A percentile compares a stretch with the other conserved stretches of the same genome.
Evolutionary conservation across 2,329 filamentous ascomycete species (phyloP).

Genomic region (Podosphaera fusca): DNA sequence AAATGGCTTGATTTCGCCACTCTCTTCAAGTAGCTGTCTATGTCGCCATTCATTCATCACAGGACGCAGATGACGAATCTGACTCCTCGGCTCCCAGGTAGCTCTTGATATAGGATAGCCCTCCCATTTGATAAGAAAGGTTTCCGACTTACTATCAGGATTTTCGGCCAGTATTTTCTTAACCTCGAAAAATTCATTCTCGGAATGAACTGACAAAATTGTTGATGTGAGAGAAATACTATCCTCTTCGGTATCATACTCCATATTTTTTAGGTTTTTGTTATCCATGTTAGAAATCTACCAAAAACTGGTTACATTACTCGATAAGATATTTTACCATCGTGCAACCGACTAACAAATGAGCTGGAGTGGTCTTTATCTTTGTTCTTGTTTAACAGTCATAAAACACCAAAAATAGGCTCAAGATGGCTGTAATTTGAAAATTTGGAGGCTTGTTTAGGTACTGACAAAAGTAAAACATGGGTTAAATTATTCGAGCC

Average conservation of each 20-base stretch:
- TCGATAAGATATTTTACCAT: too few species aligned
- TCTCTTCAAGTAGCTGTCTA: neutral
- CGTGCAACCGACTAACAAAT: too few species aligned
- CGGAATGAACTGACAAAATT: slow-evolving; percentile 1
- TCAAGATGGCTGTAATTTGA: too few species aligned
- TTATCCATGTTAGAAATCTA: neutral
- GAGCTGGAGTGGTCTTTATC: too few species aligned
- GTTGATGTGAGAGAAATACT: slow-evolving; percentile 33
- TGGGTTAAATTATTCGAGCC: too few species aligned
- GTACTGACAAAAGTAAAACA: too few species aligned
- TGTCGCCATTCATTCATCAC: slow-evolving; percentile 5
- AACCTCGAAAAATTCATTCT: slow-evolving; percentile 9
- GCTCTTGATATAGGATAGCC: slow-evolving; percentile 31
- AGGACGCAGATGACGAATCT: slow-evolving; percentile 17
- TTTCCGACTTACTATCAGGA: slow-evolving; percentile 14
- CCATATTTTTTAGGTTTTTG: slow-evolving; percentile 9
- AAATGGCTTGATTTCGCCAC: neutral
- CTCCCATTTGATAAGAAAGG: slow-evolving; percentile 42
- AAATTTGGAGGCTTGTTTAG: too few species aligned
- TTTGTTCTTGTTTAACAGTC: too few species aligned
- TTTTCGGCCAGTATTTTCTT: slow-evolving; percentile 29
- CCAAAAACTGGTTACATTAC: too few species aligned
- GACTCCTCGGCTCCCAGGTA: slow-evolving; percentile 27
- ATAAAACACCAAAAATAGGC: too few species aligned
- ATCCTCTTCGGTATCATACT: slow-evolving; percentile 21